Evolutionary conservation across 2,329 filamentous ascomycete species (phyloP), one percentile per base, ranked within the genome.

Genomic region (Helotiales sp.): DNA sequence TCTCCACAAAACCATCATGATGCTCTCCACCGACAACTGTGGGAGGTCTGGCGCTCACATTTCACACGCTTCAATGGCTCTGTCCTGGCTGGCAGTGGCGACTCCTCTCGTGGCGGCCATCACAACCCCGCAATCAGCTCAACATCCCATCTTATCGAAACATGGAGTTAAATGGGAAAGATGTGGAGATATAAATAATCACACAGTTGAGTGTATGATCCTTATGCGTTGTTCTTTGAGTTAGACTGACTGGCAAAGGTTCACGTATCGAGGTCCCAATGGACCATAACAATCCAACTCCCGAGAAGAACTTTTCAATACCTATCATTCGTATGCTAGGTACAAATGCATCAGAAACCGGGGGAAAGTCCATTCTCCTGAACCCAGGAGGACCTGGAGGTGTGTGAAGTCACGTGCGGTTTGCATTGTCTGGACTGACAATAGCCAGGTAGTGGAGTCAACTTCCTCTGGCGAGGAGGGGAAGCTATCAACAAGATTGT

Each of bases 311-410:
- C 6, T 80, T 80, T 59, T 72, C 65, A 40, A 71, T 80, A 46
- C 75, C 78, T 4, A 65, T 81, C 2, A 70, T 78, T 15, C 75
- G 78, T n/a, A 57, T 79, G 56, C 73, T 77, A 22, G 76, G 74
- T 19, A 69, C 69, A 30, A 72, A 76, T n/a, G 74, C 75, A 10
- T 77, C 73, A 7, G 55, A 40, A 10, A 47, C n/a, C 36, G 40
- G 40, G 6, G 31, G 30, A 25, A 69, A 72, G 46, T 78, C 77
- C 49, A 64, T 81, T 17, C 63, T 81, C 0, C 65, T 79, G 13
- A 80, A 80, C 59, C 77, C 78, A 0, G 79, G 78, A 40, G 79
- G 79, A 0, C 79, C 79, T 0, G 79, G 78, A 6, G 77, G 60
- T 52, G 51, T 52, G 15, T n/a, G n/a, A n/a, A n/a, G n/a, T n/a